Base-by-base conservation (phyloP, 2,329 filamentous ascomycete genomes). In the Cladosporium sp. region DNA sequence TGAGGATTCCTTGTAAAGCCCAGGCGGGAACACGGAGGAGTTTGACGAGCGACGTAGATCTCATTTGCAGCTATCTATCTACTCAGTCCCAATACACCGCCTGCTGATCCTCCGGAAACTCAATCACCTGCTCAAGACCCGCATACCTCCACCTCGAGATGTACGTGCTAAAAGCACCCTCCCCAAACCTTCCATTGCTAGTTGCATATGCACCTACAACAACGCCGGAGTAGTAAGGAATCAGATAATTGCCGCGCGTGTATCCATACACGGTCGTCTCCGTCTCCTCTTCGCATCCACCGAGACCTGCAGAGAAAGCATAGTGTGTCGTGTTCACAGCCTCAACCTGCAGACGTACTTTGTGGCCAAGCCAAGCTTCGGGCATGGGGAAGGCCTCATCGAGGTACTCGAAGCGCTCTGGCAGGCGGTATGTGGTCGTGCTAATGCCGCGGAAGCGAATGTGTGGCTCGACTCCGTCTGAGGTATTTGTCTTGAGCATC, bases 281-380 rank as follows among this genome's bases (percentile, higher is more conserved):
- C 12, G 51, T 55, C 15, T 62, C 49, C 40, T 39, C 58, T 2
- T 59, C 60, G 19, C 45, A 51, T 7, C 60, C 60, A 14, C 58
- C 60, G 11, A 58, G 64, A 4, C 63, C 67, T 14, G 67, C 70
- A 20, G 65, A 62, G 51, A 73, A 73, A 5, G 66, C 59, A 58
- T 79, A 80, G 60, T 81, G 78, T 2, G 78, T 81, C 55, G 66
- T 67, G 51, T 82, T 82, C 11, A 72, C 64, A 3, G 76, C 74
- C 57, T 75, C 72, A 47, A 81, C 74, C 60, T 78, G 73, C 17
- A 75, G 40, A 1, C 68, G 73, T n/a, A 81, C 63, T 1, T 65
- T 60, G 14, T 66, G 66, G 1, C 58, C 60, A 8, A 37, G n/a
- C 14, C 78, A 80, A 2, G 61, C 62, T 7, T 63, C 54, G 2